Evolutionary conservation across 148 eudicot species (phyloP), one percentile per base, ranked within the genome.

Genomic region (Cornus florida): DNA sequence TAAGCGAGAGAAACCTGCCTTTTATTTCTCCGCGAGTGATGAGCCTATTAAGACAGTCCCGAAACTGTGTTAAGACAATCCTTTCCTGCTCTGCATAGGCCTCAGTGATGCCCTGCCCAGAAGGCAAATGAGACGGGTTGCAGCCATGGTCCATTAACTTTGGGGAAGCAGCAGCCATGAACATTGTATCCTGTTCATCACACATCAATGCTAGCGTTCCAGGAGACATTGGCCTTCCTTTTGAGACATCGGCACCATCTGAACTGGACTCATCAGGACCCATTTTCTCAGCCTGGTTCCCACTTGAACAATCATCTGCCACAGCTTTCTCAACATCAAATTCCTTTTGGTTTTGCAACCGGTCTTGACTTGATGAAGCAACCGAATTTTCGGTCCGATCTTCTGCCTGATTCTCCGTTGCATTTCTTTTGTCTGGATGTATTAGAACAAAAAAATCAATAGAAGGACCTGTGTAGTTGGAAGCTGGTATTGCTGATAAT

Each of bases 31-130:
- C 98, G 53, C 89, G 83, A 67, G 92, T 87, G 84, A 96, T 90
- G 78, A 96, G 91, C 81, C 84, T 89, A 84, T 93, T 92, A 72
- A 96, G 97, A 84, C 95, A 96, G 83, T 96, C 99, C 71, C 98
- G 91, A 78, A 94, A 90, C 83, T 92, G 92, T 41, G 93, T 87
- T 80, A 96, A 83, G 10, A 94, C 89, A 68, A 90, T 89, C 83
- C 90, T 87, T 83, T 96, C 99, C 83, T 96, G 99, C 82, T 91
- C 99, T 9, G 89, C 92, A 80, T 89, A 91, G 77, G 87, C 80
- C 75, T 94, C 95, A 10, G 90, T 79, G 77, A 78, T 62, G 69
- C 86, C 89, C 76, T 84, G 85, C 77, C 87, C 90, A 50, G 31
- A 60, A 4, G 89, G 87, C 84, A 83, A 76, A 43, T 89, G 92